Conservation (phyloP, 371 early-diverging fungal genomes). For the Paraphysoderma sedebokerense region DNA sequence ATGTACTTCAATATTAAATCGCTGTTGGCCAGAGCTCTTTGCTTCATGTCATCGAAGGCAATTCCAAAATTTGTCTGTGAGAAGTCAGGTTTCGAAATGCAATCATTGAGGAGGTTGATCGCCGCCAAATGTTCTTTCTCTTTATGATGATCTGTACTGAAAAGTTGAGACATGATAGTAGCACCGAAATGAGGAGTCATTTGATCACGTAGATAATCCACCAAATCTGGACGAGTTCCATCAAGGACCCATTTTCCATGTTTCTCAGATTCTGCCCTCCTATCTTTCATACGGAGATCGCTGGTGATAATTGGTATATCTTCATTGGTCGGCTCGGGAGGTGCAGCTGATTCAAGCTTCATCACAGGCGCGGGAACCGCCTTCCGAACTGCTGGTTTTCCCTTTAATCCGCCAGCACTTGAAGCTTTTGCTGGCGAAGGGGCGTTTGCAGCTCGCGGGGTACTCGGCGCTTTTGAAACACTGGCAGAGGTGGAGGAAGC, state of each 20-base stretch:
- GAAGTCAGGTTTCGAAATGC: conserved; percentile 21
- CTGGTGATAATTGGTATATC: conserved; percentile 36
- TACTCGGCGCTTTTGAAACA: no score
- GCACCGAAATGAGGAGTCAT: conserved; percentile 37
- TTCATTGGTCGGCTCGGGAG: no score
- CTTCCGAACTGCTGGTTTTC: not conserved
- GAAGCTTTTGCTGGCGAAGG: not conserved
- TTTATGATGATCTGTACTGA: conserved; percentile 63
- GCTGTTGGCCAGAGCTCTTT: conserved; percentile 38
- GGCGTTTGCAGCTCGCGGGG: no score
- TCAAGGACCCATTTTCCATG: conserved; percentile 62
- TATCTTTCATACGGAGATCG: conserved; percentile 52
- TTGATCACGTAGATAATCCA: conserved; percentile 38
- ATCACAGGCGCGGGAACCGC: not conserved
- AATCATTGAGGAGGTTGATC: conserved; percentile 46
- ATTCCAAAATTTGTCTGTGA: conserved; percentile 25
- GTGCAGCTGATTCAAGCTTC: not conserved
- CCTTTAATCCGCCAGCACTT: not conserved
- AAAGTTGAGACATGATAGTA: conserved; percentile 36
- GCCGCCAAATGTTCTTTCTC: conserved; percentile 54
- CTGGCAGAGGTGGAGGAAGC: conserved; percentile 4
- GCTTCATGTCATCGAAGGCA: conserved; percentile 23
- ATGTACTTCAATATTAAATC: conserved; percentile 70
- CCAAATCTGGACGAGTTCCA: conserved; percentile 45
- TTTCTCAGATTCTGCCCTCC: no score